Base-by-base conservation (phyloP, 345 rosid genomes). In the Clarkia xantiana region DNA sequence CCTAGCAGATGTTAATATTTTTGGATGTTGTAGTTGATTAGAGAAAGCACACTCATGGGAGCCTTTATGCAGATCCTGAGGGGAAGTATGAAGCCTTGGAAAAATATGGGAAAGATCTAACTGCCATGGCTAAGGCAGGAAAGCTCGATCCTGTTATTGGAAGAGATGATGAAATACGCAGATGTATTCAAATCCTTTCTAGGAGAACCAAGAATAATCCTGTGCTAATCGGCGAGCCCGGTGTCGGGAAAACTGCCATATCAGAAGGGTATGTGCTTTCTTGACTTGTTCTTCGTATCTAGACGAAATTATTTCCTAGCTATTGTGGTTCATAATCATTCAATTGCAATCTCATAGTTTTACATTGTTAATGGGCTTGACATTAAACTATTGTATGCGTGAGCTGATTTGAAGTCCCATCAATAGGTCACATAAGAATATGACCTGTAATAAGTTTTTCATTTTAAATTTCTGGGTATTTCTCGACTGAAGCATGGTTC, bases 161-260 rank as follows among this genome's bases (percentile, higher is more conserved):
- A 47, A 80, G 99, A 68, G 99, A 93, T 68, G 99, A 93, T 57
- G 99, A 93, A 71, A 87, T 93, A 53, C 95, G 99, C 4, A 76
- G 99, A 66, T 93, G 99, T 70, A 84, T 93, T 57, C 95, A 87
- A 73, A 93, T 93, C 62, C 94, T 93, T 22, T 93, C 96, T 0
- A 82, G 99, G 80, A 84, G 99, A 62, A 93, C 96, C 2, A 93
- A 93, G 74, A 93, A 93, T 76, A 93, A 93, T 56, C 99, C 96
- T 29, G 99, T 93, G 59, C 76, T 87, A 51, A 93, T 93, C 39
- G 96, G 96, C 68, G 99, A 93, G 66, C 96, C 96, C 4, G 99
- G 99, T 50, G 99, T 87, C 51, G 99, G 99, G 41, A 93, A 93
- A 79, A 87, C 99, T 63, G 99, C 99, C 49, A 84, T 93, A 41